Conservation (phyloP, 2,329 filamentous ascomycete species). For the Fusarium robinianum region DNA sequence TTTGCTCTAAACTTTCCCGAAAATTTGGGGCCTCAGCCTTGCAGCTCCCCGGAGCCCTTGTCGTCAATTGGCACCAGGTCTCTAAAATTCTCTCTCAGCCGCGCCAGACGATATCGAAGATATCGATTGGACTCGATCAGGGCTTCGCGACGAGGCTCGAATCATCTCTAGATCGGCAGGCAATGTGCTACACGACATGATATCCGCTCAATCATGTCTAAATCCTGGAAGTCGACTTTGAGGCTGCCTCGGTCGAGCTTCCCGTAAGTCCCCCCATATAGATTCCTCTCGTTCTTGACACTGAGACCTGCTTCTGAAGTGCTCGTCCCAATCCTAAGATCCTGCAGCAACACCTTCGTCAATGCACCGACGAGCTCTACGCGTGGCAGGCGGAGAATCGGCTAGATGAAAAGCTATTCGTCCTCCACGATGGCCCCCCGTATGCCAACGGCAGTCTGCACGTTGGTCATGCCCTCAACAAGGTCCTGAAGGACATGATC, state of each 20-base stretch:
- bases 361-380: conserved; percentile 88
- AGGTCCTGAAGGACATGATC: conserved; percentile 94
- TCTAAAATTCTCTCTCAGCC: conserved; percentile 34
- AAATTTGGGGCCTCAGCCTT: conserved; percentile 34
- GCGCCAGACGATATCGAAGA: conserved; percentile 5
- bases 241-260: conserved; percentile 76
- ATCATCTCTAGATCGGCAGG: conserved; percentile 2
- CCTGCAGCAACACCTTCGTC: conserved; percentile 65
- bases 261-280: conserved; percentile 54
- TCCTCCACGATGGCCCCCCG: conserved; percentile 92
- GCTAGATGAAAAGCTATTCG: conserved; percentile 65
- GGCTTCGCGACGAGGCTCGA: conserved; percentile 7
- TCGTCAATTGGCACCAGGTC: conserved; percentile 19
- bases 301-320: conserved; percentile 43
- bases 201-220: conserved; percentile 47
- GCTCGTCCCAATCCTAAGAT: conserved; percentile 56
- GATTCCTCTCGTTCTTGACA: conserved; percentile 1
- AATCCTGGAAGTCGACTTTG: conserved; percentile 74
- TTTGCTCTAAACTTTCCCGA: conserved; percentile 26
- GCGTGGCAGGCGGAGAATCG: conserved; percentile 74
- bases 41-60: conserved; percentile 26
- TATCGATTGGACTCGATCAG: no score
- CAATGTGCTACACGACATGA: conserved; percentile 34
- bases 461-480: conserved; percentile 93
- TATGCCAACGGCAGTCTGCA: conserved; percentile 95